phyloP scores from a whole-genome alignment of 208 protist genomes.

The Crithidia brevicula region DNA sequence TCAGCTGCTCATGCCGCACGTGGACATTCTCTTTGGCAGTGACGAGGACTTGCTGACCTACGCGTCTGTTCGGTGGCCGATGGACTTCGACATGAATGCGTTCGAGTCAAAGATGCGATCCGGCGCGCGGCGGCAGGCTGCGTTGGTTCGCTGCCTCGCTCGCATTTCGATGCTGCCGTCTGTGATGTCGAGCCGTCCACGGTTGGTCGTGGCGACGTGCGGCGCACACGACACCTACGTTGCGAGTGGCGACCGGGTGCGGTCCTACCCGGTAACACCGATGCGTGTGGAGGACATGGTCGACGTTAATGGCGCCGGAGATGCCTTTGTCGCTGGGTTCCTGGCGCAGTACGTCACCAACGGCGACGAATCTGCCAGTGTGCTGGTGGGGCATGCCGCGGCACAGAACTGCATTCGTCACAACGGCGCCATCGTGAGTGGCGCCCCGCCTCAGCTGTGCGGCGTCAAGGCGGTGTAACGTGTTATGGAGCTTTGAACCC shows the following conservation, averaged over 20 bases:
- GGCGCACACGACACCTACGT: slow-evolving; percentile 90
- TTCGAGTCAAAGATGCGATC: slow-evolving; percentile 8
- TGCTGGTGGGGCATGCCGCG: slow-evolving; percentile 75
- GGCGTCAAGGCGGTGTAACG: slow-evolving; percentile 15
- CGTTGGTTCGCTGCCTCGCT: slow-evolving; percentile 39
- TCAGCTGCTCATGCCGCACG: slow-evolving; percentile 86
- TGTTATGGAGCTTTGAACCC: too few species aligned
- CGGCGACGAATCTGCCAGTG: slow-evolving; percentile 43
- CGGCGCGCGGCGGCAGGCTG: slow-evolving; percentile 19
- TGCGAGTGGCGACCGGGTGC: slow-evolving; percentile 41
- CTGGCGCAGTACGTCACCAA: slow-evolving; percentile 76
- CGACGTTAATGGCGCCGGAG: slow-evolving; percentile 97
- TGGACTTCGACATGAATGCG: slow-evolving; percentile 43
- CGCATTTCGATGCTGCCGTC: slow-evolving; percentile 70
- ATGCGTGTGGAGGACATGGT: slow-evolving; percentile 92
- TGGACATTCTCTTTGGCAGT: slow-evolving; percentile 96
- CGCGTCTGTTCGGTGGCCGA: slow-evolving; percentile 57
- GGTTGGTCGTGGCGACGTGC: slow-evolving; percentile 94
- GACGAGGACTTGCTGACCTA: slow-evolving; percentile 93
- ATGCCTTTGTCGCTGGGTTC: slow-evolving; percentile 98
- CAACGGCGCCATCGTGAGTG: slow-evolving; percentile 81
- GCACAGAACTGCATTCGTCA: slow-evolving; percentile 90
- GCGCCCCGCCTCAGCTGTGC: slow-evolving; percentile 43
- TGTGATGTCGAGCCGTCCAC: slow-evolving; percentile 51
- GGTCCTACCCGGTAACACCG: slow-evolving; percentile 41